A percentile compares a stretch with the other conserved stretches of the same genome.
Evolutionary conservation across 2,329 filamentous ascomycete genomes (phyloP).

Genomic region (Cladophialophora bantiana): DNA sequence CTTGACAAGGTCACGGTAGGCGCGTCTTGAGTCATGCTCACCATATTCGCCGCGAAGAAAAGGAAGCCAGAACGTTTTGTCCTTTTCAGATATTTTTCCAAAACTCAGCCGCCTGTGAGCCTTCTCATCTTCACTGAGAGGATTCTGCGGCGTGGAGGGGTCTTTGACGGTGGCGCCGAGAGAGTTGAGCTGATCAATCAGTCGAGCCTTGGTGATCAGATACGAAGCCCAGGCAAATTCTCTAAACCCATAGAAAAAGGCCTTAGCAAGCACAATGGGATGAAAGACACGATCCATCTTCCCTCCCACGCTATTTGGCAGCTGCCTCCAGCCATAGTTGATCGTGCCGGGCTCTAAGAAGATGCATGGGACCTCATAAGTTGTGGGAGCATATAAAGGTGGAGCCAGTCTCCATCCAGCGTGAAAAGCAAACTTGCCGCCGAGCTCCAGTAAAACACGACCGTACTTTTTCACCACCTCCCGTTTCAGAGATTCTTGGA

Average conservation of each 20-base stretch:
- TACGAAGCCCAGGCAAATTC: slow-evolving; percentile 33
- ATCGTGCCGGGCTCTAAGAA: slow-evolving; percentile 25
- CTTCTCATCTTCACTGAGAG: slow-evolving; percentile 26
- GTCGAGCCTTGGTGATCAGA: slow-evolving; percentile 27
- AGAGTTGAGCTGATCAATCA: slow-evolving; percentile 24
- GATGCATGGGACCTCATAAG: slow-evolving; percentile 38
- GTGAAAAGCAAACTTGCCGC: slow-evolving; percentile 13
- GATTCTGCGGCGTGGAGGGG: slow-evolving; percentile 1
- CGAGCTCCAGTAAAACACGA: slow-evolving; percentile 9
- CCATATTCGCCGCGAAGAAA: slow-evolving; percentile 33
- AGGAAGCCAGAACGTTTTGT: slow-evolving; percentile 26
- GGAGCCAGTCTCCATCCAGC: slow-evolving; percentile 30
- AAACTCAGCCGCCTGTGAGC: slow-evolving; percentile 11
- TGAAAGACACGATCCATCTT: slow-evolving; percentile 37
- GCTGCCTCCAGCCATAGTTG: slow-evolving; percentile 32
- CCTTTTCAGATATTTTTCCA: slow-evolving; percentile 19
- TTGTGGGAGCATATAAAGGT: slow-evolving; percentile 29
- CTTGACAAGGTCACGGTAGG: slow-evolving; percentile 31
- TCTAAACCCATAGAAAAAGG: slow-evolving; percentile 34
- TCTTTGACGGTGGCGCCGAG: background rate
- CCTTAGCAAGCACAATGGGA: slow-evolving; percentile 31
- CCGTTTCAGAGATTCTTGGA: slow-evolving; percentile 23
- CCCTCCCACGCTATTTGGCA: slow-evolving; percentile 32
- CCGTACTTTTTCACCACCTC: slow-evolving; percentile 15
- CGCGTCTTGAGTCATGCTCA: slow-evolving; percentile 24